These are phyloP conservation scores for Cadophora sp. DNA, from an alignment of 2,329 filamentous ascomycete genomes.

Conservation along the genomic window DNA sequence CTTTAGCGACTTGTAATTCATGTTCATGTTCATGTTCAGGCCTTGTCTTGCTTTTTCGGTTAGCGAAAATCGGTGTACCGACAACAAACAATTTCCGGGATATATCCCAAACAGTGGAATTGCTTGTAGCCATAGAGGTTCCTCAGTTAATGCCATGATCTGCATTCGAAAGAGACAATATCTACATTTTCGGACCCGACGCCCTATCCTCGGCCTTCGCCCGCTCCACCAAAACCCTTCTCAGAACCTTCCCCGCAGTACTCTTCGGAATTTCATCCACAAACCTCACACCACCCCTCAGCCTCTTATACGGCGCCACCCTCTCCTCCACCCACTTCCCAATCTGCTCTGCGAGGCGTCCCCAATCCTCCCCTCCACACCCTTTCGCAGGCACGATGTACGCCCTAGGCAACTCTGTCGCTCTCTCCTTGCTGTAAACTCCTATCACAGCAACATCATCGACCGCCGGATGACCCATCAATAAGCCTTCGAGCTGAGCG, in stretches of 20 bases:
- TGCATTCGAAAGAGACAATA: too few species aligned
- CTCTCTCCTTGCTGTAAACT: slow-evolving; percentile 63
- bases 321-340: slow-evolving; percentile 62
- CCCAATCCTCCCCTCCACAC: slow-evolving; percentile 18
- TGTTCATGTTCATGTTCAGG: too few species aligned
- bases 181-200: slow-evolving; percentile 14
- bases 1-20: too few species aligned
- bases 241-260: slow-evolving; percentile 58
- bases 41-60: too few species aligned
- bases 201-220: slow-evolving; percentile 35
- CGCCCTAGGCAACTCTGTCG: slow-evolving; percentile 72
- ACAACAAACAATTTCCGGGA: too few species aligned
- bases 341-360: slow-evolving; percentile 51
- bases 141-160: too few species aligned
- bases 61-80: too few species aligned
- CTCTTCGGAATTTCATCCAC: slow-evolving; percentile 74
- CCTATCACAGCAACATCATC: slow-evolving; percentile 68
- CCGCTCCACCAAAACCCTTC: slow-evolving; percentile 52
- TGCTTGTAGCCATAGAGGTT: too few species aligned
- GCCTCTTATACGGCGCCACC: slow-evolving; percentile 68
- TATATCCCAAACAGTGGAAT: too few species aligned
- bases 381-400: slow-evolving; percentile 58
- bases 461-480: slow-evolving; percentile 52
- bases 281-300: slow-evolving; percentile 72
- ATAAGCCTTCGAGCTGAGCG: slow-evolving; percentile 64